Evolutionary conservation across 2,329 filamentous ascomycete genomes (phyloP), one percentile per base, ranked within the genome.

Genomic region (Leptographium wingfieldii): DNA sequence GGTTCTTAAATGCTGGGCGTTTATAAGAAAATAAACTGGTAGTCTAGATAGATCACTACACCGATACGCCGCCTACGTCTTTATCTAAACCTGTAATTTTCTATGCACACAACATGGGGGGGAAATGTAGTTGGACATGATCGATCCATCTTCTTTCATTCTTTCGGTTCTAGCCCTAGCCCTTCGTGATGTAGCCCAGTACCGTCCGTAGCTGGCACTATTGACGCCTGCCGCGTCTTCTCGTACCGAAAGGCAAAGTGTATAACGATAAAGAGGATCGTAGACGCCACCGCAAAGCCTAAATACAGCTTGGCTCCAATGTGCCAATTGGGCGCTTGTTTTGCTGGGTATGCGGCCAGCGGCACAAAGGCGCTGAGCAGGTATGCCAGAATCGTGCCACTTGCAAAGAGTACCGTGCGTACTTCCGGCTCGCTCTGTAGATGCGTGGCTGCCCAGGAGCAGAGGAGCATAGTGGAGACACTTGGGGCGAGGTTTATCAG

Each of bases 291-390:
- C 1, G 60, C 57, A 12, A 61, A 61, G 1, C 60, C 60, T 6
- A 61, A 14, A n/a, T 61, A 61, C 40, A 61, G 33, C 33, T 61
- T 61, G 11, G 60, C 55, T 1, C 60, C 60, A 27, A 59, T 59
- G 12, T 31, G 54, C 60, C 60, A 61, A 54, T 59, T 25, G 16
- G 60, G 60, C 14, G 60, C 60, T 27, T 61, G 16, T 12, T n/a
- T 29, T 3, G 60, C 55, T 1, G 60, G 60, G 40, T 55, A 61
- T 5, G 60, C 60, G 3, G 57, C 60, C 25, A 61, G 40, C 0
- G 60, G 60, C 3, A 61, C 46, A n/a, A 55, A 55, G 7, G 60
- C 60, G 22, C 25, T 56, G n/a, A 61, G 52, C 0, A 61, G 25
- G 49, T 61, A 61, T 0, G 60, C 57, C 5, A 61, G 6, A 5